Percentiles rank a stretch among this genome's conserved stretches.
phyloP scores from a whole-genome alignment of 177 flowering plant species.

The Vitis hybrid region DNA sequence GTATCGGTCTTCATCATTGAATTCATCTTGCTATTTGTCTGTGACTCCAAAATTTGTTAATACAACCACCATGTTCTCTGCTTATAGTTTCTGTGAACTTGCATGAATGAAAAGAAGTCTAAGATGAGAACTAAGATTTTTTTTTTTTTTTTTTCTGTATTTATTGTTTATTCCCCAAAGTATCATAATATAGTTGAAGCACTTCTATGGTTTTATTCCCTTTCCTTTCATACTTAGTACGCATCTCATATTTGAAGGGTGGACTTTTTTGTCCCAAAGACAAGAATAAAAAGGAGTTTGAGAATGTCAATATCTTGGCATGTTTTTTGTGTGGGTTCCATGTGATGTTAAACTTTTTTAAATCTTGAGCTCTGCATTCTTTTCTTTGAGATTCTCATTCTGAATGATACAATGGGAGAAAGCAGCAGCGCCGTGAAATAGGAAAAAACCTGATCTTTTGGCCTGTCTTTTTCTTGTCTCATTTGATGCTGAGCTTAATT shows the following conservation, averaged over 20 bases:
- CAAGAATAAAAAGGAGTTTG: slow-evolving; percentile 11
- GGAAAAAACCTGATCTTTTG: slow-evolving; percentile 15
- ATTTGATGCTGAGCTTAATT: slow-evolving; percentile 14
- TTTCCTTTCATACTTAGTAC: slow-evolving; percentile 8
- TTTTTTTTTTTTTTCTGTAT: neutral
- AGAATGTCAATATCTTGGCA: slow-evolving; percentile 32
- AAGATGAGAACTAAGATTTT: neutral
- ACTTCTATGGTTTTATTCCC: neutral
- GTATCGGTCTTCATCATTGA: neutral
- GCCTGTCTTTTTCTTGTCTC: slow-evolving; percentile 14
- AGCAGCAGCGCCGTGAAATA: slow-evolving; percentile 18
- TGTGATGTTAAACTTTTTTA: slow-evolving; percentile 5
- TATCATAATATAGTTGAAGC: neutral
- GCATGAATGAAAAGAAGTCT: neutral
- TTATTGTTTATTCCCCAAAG: slow-evolving; percentile 8
- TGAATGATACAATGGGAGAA: slow-evolving; percentile 16
- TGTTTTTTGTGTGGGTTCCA: slow-evolving; percentile 16
- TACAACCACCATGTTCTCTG: neutral
- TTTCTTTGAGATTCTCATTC: slow-evolving; percentile 20
- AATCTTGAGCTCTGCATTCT: slow-evolving; percentile 7
- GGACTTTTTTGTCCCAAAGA: slow-evolving; percentile 6
- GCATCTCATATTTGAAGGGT: slow-evolving; percentile 6
- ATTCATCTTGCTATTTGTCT: too few relatives aligned
- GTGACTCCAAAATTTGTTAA: too few relatives aligned
- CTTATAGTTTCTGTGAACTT: neutral